These are phyloP conservation scores for Allium sativum DNA, from an alignment of 106 monocot species.

Conservation along the genomic window DNA sequence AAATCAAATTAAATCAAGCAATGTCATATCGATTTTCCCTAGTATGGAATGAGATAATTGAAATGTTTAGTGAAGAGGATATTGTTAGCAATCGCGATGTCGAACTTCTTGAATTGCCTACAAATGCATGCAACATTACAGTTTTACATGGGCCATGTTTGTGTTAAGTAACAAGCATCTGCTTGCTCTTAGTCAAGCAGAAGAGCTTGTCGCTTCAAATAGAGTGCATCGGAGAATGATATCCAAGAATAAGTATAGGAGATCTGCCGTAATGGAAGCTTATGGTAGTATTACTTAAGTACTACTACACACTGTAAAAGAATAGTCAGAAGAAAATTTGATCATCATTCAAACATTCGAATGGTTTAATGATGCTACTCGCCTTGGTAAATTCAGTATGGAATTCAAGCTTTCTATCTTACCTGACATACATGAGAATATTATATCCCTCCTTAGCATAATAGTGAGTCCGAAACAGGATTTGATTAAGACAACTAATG, in stretches of 20 bases:
- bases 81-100: constrained; percentile 73
- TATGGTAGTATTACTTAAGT: constrained; percentile 26
- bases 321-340: constrained; percentile 38
- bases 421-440: constrained; percentile 29
- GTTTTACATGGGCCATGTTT: constrained; percentile 94
- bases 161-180: constrained; percentile 68
- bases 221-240: constrained; percentile 50
- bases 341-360: constrained; percentile 48
- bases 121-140: constrained; percentile 45
- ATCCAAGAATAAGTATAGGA: constrained; percentile 69
- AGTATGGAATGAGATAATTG: constrained; percentile 93
- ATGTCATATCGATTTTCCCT: constrained; percentile 38
- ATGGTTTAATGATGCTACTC: constrained; percentile 45
- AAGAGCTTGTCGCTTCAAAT: constrained; percentile 26
- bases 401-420: constrained; percentile 50
- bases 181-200: constrained; percentile 36
- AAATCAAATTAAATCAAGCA: constrained; percentile 70
- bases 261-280: constrained; percentile 80
- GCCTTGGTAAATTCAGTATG: constrained; percentile 37
- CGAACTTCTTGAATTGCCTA: constrained; percentile 64
- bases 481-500: constrained; percentile 42
- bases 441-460: constrained; percentile 33
- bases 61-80: constrained; percentile 83
- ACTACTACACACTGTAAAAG: constrained; percentile 42
- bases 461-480: constrained; percentile 52